Evolutionary conservation across 768 basidiomycete species (phyloP), one percentile per base, ranked within the genome.

Genomic region (Auricularia heimuer): DNA sequence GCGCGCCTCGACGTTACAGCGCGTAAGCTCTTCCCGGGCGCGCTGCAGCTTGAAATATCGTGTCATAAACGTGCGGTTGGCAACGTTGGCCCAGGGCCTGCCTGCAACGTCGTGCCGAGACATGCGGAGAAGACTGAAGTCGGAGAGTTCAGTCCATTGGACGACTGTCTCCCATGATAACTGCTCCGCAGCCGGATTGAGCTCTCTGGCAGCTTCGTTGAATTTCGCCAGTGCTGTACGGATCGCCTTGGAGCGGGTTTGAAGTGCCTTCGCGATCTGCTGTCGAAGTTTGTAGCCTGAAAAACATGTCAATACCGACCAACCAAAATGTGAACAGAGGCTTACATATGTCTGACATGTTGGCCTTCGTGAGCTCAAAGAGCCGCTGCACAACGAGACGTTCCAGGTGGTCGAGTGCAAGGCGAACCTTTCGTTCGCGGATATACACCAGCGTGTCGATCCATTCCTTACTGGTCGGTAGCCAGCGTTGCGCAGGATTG

Each of bases 241-340:
- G 47, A 79, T 77, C 2, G 78, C 75, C 37, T 70, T 67, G 2
- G 73, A 73, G 6, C 73, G 67, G 7, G 63, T 64, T 63, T 74
- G 70, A 1, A 78, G 65, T 2, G 74, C 73, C 65, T 78, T 75
- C 0, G 72, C 73, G 21, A 79, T 77, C 61, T 75, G 69, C 10
- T 70, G 69, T 1, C 72, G 69, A 64, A 76, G 65, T 51, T 74
- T 74, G 64, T 79, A 79, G 0, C 74, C 78, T 79, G 62, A 29
- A 16, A 44, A 10, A 7, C 4, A 62, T n/a, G 60, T 61, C 16
- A 18, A 51, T 64, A 37, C 29, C 29, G 29, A 29, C 29, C 29
- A 63, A 6, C n/a, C 47, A 16, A 21, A 8, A 4, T 44, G 16
- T 21, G 12, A 10, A 51, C 56, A 8, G 47, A 39, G 8, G 58